Percentiles rank a stretch among this genome's conserved stretches.
These are phyloP conservation scores for Pyrenophora seminiperda DNA, from an alignment of 2,329 filamentous ascomycete genomes.

Conservation along the genomic window DNA sequence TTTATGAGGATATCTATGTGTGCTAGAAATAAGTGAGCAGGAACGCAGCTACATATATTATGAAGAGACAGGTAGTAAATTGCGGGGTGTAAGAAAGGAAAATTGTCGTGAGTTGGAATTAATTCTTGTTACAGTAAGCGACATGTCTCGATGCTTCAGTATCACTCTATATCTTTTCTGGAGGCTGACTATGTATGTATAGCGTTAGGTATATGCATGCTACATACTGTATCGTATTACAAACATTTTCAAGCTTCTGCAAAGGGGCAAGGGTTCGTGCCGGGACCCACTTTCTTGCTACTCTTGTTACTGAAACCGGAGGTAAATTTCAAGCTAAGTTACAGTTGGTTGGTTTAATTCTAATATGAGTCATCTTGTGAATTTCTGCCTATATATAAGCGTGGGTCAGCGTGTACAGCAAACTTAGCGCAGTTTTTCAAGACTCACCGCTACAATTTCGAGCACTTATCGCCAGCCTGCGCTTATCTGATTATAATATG, in stretches of 20 bases:
- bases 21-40: constrained; percentile 3
- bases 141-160: constrained; percentile 3
- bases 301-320: constrained; percentile 4
- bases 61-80: constrained; percentile 9
- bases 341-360: constrained; percentile 4
- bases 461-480: not conserved
- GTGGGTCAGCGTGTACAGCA: not conserved
- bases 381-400: constrained; percentile 5
- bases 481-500: constrained; percentile 4
- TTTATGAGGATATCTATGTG: constrained; percentile 4
- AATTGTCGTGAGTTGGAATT: constrained; percentile 1
- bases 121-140: constrained; percentile 2
- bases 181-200: not conserved
- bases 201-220: not conserved
- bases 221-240: not conserved
- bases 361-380: constrained; percentile 4
- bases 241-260: constrained; percentile 3
- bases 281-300: constrained; percentile 5
- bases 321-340: constrained; percentile 5
- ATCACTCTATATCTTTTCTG: not conserved
- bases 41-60: constrained; percentile 8
- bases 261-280: not conserved
- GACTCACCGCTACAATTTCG: constrained; percentile 7
- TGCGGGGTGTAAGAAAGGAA: constrained; percentile 2
- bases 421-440: constrained; percentile 1